Conservation (phyloP, 2,329 filamentous ascomycete genomes). For the Beauveria bassiana region DNA sequence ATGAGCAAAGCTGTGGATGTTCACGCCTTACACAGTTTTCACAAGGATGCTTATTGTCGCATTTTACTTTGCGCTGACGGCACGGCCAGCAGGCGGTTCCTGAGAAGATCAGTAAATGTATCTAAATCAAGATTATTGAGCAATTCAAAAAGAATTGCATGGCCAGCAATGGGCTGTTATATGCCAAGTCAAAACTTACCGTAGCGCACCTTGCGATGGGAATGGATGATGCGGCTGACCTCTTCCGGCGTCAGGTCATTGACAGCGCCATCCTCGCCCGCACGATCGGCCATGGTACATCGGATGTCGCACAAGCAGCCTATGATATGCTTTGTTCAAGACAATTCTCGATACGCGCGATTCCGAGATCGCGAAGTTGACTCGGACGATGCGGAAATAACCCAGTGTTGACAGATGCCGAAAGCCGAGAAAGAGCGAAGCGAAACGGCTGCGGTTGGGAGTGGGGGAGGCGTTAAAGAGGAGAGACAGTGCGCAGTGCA, state of each 20-base stretch:
- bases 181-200: constrained; percentile 36
- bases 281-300: constrained; percentile 35
- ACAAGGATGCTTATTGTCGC: constrained; percentile 60
- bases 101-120: constrained; percentile 19
- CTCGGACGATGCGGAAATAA: constrained; percentile 13
- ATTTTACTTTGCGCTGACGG: constrained; percentile 61
- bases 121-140: neutral
- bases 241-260: constrained; percentile 57
- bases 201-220: constrained; percentile 61
- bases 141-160: neutral
- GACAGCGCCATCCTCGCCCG: constrained; percentile 38
- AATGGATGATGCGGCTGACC: constrained; percentile 61
- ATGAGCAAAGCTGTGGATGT: constrained; percentile 57
- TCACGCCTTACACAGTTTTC: constrained; percentile 62
- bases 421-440: constrained; percentile 24
- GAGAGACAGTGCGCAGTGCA: neutral
- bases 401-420: constrained; percentile 26
- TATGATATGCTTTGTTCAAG: neutral
- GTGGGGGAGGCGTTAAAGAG: neutral
- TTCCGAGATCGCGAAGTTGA: constrained; percentile 19
- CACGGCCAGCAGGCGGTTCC: constrained; percentile 61
- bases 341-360: neutral
- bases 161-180: neutral
- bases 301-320: neutral
- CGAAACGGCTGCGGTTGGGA: neutral